phyloP scores from a whole-genome alignment of 495 filamentous ascomycete species.

The Acidomyces sp. region DNA sequence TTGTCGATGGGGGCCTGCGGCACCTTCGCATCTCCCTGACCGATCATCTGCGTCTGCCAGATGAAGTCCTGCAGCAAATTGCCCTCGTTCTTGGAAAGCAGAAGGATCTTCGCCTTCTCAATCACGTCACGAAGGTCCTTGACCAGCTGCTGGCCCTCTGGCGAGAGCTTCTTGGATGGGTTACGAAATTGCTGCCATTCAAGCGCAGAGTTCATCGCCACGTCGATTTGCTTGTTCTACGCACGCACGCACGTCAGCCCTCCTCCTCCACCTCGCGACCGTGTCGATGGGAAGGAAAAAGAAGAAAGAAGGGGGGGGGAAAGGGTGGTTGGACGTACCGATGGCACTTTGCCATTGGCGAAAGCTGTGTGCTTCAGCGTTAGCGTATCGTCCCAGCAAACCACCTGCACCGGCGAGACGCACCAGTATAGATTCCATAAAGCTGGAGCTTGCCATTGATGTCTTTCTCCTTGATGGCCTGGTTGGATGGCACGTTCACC shows the following conservation, averaged over 20 bases:
- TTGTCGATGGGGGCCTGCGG: slow-evolving; percentile 59
- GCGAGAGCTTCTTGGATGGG: slow-evolving; percentile 67
- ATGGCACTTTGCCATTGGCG: slow-evolving; percentile 78
- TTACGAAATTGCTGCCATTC: slow-evolving; percentile 48
- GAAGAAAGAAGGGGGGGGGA: too few species aligned
- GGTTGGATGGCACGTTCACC: slow-evolving; percentile 34
- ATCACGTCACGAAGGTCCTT: slow-evolving; percentile 70
- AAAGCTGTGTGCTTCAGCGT: too few species aligned
- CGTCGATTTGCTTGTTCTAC: slow-evolving; percentile 86
- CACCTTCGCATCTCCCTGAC: slow-evolving; percentile 37
- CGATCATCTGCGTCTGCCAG: slow-evolving; percentile 72
- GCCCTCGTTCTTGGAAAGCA: slow-evolving; percentile 92
- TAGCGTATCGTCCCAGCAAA: slow-evolving; percentile 5
- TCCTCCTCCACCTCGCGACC: not conserved
- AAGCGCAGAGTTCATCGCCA: slow-evolving; percentile 77
- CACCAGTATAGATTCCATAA: slow-evolving; percentile 78
- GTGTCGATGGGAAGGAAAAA: too few species aligned
- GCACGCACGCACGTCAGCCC: slow-evolving; percentile 1
- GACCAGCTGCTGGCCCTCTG: slow-evolving; percentile 66
- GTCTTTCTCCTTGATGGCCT: slow-evolving; percentile 39
- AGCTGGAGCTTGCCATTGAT: slow-evolving; percentile 91
- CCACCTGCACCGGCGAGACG: slow-evolving; percentile 14
- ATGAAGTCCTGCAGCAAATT: slow-evolving; percentile 93
- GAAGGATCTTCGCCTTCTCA: slow-evolving; percentile 69
- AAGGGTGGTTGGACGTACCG: slow-evolving; percentile 43